Conservation (phyloP, 2,329 filamentous ascomycete species). For the Ascochyta lentis region DNA sequence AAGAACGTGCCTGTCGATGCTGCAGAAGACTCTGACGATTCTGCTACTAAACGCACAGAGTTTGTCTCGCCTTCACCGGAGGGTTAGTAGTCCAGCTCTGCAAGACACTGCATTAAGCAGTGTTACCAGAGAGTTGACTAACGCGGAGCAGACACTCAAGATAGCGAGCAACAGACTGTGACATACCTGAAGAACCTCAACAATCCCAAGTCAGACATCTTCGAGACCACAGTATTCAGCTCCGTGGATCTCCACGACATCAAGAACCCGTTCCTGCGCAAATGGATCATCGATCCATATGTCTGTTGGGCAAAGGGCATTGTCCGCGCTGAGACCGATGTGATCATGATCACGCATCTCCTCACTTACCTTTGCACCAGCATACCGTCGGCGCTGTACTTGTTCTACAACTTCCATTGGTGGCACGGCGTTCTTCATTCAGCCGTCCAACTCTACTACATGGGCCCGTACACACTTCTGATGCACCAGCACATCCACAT, state of each 20-base stretch:
- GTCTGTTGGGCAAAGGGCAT: conserved; percentile 61
- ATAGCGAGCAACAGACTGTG: conserved; percentile 48
- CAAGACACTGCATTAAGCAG: background rate
- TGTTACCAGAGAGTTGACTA: background rate
- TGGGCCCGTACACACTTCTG: conserved; percentile 78
- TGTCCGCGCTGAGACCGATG: conserved; percentile 72
- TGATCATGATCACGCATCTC: conserved; percentile 79
- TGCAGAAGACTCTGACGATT: conserved; percentile 35
- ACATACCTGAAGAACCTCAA: conserved; percentile 58
- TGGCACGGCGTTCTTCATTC: conserved; percentile 71
- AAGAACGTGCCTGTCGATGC: conserved; percentile 10
- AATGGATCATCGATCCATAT: conserved; percentile 66
- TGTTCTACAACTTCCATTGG: conserved; percentile 72
- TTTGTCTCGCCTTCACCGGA: conserved; percentile 40
- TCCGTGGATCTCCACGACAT: conserved; percentile 59
- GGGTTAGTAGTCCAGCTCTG: conserved; percentile 22
- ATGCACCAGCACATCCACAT: conserved; percentile 87
- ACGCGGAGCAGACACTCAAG: conserved; percentile 33
- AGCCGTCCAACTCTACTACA: conserved; percentile 70
- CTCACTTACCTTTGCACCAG: conserved; percentile 74
- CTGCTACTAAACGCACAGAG: conserved; percentile 33
- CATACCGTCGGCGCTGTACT: conserved; percentile 69
- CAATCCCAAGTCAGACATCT: conserved; percentile 55
- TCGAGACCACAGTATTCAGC: conserved; percentile 64
- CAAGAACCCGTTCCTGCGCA: conserved; percentile 44